Evolutionary conservation across 495 filamentous ascomycete species (phyloP).

Genomic region (Glarea lozoyensis): DNA sequence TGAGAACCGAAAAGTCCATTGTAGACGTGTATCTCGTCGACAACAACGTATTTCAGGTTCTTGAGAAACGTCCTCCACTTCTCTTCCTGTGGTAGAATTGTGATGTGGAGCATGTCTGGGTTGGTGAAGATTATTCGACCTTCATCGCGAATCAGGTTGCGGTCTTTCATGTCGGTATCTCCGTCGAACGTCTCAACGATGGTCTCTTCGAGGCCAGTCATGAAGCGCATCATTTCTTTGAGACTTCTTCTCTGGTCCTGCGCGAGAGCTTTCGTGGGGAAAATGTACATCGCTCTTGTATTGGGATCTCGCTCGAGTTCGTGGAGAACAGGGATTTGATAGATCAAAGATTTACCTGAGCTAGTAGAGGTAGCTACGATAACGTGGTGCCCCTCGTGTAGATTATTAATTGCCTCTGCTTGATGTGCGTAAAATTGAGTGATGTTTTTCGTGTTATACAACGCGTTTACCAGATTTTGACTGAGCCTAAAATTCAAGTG

Average conservation of each 20-base stretch:
- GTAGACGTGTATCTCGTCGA: slow-evolving; percentile 91
- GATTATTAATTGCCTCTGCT: slow-evolving; percentile 84
- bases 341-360: slow-evolving; percentile 94
- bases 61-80: slow-evolving; percentile 82
- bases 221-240: slow-evolving; percentile 71
- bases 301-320: slow-evolving; percentile 69
- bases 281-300: slow-evolving; percentile 92
- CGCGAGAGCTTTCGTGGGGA: slow-evolving; percentile 93
- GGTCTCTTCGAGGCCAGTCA: slow-evolving; percentile 64
- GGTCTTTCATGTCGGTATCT: slow-evolving; percentile 75
- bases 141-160: slow-evolving; percentile 76
- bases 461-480: slow-evolving; percentile 84
- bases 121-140: slow-evolving; percentile 96
- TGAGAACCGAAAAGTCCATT: slow-evolving; percentile 92
- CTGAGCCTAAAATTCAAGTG: slow-evolving; percentile 81
- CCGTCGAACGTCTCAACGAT: slow-evolving; percentile 94
- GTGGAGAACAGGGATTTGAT: slow-evolving; percentile 88
- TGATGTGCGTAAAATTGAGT: slow-evolving; percentile 89
- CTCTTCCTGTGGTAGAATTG: slow-evolving; percentile 86
- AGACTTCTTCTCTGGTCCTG: slow-evolving; percentile 91
- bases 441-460: slow-evolving; percentile 85
- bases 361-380: slow-evolving; percentile 93
- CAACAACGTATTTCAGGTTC: slow-evolving; percentile 73
- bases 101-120: slow-evolving; percentile 95
- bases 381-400: slow-evolving; percentile 76